Evolutionary conservation across 306 rosid genomes (phyloP).

Genomic region (Notholithocarpus densiflorus): DNA sequence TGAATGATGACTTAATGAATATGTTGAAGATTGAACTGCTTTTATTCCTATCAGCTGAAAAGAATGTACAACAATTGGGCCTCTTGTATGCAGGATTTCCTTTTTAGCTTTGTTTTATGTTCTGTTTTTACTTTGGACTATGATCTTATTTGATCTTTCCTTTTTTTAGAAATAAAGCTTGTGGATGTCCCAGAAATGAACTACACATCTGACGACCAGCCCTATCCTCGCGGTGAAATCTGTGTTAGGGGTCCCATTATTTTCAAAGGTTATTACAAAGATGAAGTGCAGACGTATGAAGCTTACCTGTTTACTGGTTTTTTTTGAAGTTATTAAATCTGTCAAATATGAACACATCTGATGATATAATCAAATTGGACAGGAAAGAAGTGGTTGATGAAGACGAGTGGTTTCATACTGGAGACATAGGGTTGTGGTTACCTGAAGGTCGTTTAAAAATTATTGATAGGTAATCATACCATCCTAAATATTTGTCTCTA

Average conservation of each 20-base stretch:
- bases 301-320: slow-evolving; percentile 29
- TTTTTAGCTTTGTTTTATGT: background rate
- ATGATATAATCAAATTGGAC: slow-evolving; percentile 28
- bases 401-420: slow-evolving; percentile 96
- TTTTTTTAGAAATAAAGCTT: slow-evolving; percentile 84
- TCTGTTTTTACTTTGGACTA: slow-evolving; percentile 13
- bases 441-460: slow-evolving; percentile 94
- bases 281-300: slow-evolving; percentile 85
- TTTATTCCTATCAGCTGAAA: background rate
- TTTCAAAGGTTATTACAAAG: slow-evolving; percentile 85
- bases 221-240: slow-evolving; percentile 98
- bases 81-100: slow-evolving; percentile 5
- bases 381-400: slow-evolving; percentile 93
- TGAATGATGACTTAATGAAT: background rate
- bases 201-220: slow-evolving; percentile 82
- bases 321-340: slow-evolving; percentile 14
- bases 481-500: background rate
- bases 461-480: slow-evolving; percentile 75
- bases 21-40: background rate
- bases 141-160: slow-evolving; percentile 23
- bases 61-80: slow-evolving; percentile 14
- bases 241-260: slow-evolving; percentile 93
- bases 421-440: slow-evolving; percentile 89
- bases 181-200: slow-evolving; percentile 97
- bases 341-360: slow-evolving; percentile 18